These are phyloP conservation scores for Anacardium occidentale DNA, from an alignment of 345 rosid species.

Conservation along the genomic window DNA sequence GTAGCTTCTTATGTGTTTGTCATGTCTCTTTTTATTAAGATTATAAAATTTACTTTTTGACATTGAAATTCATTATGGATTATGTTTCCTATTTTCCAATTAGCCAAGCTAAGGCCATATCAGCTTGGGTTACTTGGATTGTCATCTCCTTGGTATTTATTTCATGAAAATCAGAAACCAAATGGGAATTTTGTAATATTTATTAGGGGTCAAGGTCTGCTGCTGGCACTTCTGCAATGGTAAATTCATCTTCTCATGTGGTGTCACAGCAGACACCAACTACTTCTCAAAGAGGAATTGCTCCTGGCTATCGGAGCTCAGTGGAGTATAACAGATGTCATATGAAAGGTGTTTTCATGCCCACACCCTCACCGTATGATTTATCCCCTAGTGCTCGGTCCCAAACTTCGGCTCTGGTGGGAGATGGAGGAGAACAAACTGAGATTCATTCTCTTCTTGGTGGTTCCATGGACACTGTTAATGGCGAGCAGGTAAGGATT, in stretches of 20 bases:
- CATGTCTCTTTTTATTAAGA: background rate
- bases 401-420: slow-evolving; percentile 56
- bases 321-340: slow-evolving; percentile 65
- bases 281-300: slow-evolving; percentile 55
- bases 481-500: slow-evolving; percentile 68
- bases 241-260: slow-evolving; percentile 59
- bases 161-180: background rate
- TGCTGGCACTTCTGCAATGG: slow-evolving; percentile 54
- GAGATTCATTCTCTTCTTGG: slow-evolving; percentile 44
- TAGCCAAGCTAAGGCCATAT: background rate
- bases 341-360: slow-evolving; percentile 77
- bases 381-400: slow-evolving; percentile 38
- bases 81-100: background rate
- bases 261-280: slow-evolving; percentile 61
- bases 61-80: too few relatives aligned
- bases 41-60: too few relatives aligned
- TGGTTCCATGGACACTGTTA: slow-evolving; percentile 46
- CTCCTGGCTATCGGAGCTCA: slow-evolving; percentile 58
- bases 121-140: background rate
- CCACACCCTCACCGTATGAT: slow-evolving; percentile 65
- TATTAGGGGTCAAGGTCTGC: slow-evolving; percentile 72
- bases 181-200: slow-evolving; percentile 17
- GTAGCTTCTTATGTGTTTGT: background rate
- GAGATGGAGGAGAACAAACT: slow-evolving; percentile 54
- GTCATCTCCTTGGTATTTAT: slow-evolving; percentile 7